phyloP scores from a whole-genome alignment of 768 basidiomycete species.

The Lepiota brunneoincarnata region DNA sequence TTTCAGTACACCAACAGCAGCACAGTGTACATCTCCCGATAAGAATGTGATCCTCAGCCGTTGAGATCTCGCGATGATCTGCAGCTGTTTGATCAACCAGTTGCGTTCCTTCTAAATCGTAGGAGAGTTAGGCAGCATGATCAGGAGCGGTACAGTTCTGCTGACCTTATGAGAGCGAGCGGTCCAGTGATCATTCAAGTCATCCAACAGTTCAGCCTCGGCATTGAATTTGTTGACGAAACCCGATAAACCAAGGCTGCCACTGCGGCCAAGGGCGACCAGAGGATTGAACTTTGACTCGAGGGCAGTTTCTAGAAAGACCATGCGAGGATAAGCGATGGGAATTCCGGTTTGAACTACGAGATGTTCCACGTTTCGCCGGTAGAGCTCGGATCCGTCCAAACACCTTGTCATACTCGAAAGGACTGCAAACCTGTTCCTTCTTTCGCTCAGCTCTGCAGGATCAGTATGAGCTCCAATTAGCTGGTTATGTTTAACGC shows the following conservation, averaged over 20 bases:
- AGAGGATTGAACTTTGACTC: slow-evolving; percentile 86
- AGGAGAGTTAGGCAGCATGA: slow-evolving; percentile 2
- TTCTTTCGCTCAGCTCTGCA: slow-evolving; percentile 81
- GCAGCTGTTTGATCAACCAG: slow-evolving; percentile 78
- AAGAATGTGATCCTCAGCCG: slow-evolving; percentile 79
- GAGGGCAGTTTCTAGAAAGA: slow-evolving; percentile 78
- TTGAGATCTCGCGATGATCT: slow-evolving; percentile 62
- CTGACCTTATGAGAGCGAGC: slow-evolving; percentile 72
- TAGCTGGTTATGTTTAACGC: slow-evolving; percentile 1
- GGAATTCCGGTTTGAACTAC: slow-evolving; percentile 79
- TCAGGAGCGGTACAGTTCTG: neutral
- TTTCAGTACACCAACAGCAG: slow-evolving; percentile 77
- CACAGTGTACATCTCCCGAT: slow-evolving; percentile 93
- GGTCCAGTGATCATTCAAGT: slow-evolving; percentile 95
- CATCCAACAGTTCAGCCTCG: slow-evolving; percentile 93
- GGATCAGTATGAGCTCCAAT: neutral
- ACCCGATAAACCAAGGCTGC: slow-evolving; percentile 65
- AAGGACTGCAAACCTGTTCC: slow-evolving; percentile 72
- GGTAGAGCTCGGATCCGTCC: slow-evolving; percentile 60
- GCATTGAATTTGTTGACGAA: slow-evolving; percentile 90
- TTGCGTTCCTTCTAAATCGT: slow-evolving; percentile 79
- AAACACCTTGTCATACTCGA: slow-evolving; percentile 75
- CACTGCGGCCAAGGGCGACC: slow-evolving; percentile 66
- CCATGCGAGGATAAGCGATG: slow-evolving; percentile 92
- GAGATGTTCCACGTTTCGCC: slow-evolving; percentile 69